Conservation (phyloP, 208 protist species). For the Trypanosoma vivax region DNA sequence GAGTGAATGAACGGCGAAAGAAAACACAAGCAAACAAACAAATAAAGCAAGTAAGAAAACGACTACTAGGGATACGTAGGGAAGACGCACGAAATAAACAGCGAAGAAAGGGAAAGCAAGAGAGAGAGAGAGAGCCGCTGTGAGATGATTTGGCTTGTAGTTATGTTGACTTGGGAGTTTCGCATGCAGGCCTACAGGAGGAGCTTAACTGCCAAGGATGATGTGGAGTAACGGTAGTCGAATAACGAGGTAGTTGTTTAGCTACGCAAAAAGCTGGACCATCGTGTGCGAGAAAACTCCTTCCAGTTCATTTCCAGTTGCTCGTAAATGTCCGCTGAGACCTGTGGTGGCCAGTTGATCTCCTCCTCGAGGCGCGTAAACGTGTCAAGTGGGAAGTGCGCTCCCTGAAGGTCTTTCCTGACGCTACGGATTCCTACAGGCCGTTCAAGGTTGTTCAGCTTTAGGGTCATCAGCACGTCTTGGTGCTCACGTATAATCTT, state of each 20-base stretch:
- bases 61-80: not conserved
- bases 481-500: conserved; percentile 76
- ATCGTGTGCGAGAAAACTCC: conserved; percentile 87
- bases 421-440: conserved; percentile 33
- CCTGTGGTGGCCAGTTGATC: conserved; percentile 88
- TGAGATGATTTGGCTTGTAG: not conserved
- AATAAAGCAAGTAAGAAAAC: conserved; percentile 5
- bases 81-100: conserved; percentile 1
- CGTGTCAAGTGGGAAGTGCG: conserved; percentile 79
- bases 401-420: conserved; percentile 36
- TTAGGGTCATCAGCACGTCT: conserved; percentile 74
- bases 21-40: not conserved
- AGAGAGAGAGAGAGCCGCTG: conserved; percentile 1
- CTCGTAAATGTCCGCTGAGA: conserved; percentile 76
- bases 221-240: not conserved
- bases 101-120: conserved; percentile 5
- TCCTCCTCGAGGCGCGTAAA: conserved; percentile 84
- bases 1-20: too few species aligned
- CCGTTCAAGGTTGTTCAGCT: conserved; percentile 66
- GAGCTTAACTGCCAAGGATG: too few species aligned
- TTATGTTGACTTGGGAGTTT: too few species aligned
- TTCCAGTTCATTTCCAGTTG: conserved; percentile 91
- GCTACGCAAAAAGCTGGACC: conserved; percentile 82
- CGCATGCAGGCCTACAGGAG: too few species aligned
- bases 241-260: conserved; percentile 13